Evolutionary conservation across 2,329 filamentous ascomycete genomes (phyloP), one percentile per base, ranked within the genome.

Genomic region (Cyclaneusma minus): DNA sequence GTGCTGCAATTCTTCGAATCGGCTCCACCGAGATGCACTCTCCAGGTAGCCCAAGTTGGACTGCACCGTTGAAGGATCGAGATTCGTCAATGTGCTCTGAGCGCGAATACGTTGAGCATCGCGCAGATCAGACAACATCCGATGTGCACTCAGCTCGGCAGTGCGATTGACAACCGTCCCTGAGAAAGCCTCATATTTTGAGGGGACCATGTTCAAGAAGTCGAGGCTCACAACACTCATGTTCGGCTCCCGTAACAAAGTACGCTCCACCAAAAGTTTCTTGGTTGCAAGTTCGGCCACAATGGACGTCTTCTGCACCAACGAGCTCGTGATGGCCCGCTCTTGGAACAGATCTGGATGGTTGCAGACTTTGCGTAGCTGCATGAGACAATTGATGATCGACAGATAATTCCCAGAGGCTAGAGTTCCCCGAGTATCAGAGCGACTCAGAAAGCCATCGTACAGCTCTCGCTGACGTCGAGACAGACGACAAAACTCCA

Each of bases 361-460:
- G 40, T 98, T 98, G 62, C 89, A 98, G 27, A 98, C 91, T 49
- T 95, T 94, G 25, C 89, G 74, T 28, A 98, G 62, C 47, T 93
- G 89, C 84, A 98, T 93, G 27, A 98, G 58, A 50, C 91, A 95
- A 48, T 94, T 93, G 54, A 95, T 95, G 48, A 98, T 94, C 11
- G 84, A 93, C 36, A 98, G 70, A 48, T 94, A 94, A 43, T 95
- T 98, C 15, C 89, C 89, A 2, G 82, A 91, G 3, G 82, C 70
- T 11, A 98, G 60, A 1, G 85, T 94, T 32, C 83, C 78, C 36
- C 83, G 75, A 1, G 89, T 95, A 41, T 93, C 83, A 3, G 78
- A 77, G 29, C 85, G 74, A 17, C 82, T 83, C 56, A 98, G 72
- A 51, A 95, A 98, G 2, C 87, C 87, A 52, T 98, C 89, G 44